Base-by-base conservation (phyloP, 306 rosid species). In the Rosa rugosa region DNA sequence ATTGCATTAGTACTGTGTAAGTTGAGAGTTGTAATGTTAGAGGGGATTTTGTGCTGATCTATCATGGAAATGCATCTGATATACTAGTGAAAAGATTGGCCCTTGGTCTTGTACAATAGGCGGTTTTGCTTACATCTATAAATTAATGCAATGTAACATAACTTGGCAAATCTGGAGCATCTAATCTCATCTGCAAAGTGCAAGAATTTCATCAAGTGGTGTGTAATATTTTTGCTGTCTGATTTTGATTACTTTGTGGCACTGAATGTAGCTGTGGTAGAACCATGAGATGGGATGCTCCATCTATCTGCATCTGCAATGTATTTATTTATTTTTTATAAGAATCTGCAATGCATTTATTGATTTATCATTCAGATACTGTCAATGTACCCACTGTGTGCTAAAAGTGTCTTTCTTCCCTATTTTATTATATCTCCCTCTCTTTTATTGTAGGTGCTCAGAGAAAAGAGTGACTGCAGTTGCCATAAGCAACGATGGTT, bases 391-490 rank as follows among this genome's bases (percentile, higher is more conserved):
- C n/a, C 69, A 12, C n/a, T 76, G 23, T 65, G 8, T 82, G 75
- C 46, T 11, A 8, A 44, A 71, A 10, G 51, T 53, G 57, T 67
- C 31, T 67, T 76, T 83, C 63, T 22, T 54, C 11, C 34, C 57
- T 62, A 56, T 78, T 23, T 23, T 1, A 31, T 59, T 38, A 36
- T 53, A 4, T 10, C 44, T 72, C 70, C 64, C 4, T 40, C 23
- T 66, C n/a, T 80, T 25, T 17, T 77, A 20, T 69, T 27, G 69
- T 85, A 93, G 98, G 90, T 81, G 70, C 36, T 91, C 99, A 5
- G 99, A 95, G 82, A 95, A 95, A 87, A 90, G 97, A 82, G 93
- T 91, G n/a, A 90, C 84, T 38, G 97, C 99, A 12, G 97, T 90
- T 75, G 91, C 97, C 34, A 85, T 93, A 78, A 91, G 89, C 77